Base-by-base conservation (phyloP, 2,329 filamentous ascomycete genomes). In the Diaporthe humulicola region DNA sequence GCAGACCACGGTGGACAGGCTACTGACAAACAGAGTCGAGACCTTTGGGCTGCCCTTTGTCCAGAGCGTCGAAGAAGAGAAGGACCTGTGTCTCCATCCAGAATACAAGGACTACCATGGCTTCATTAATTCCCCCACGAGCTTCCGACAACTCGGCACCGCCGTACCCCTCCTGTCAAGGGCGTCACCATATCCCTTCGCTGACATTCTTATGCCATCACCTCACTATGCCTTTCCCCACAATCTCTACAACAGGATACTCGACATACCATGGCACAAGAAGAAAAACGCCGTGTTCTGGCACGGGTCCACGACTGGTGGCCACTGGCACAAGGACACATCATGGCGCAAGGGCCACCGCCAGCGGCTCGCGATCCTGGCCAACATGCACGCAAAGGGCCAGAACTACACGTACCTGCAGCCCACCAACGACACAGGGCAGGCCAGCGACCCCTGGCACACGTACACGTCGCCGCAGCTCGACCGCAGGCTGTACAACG, bases 91-190 rank as follows among this genome's bases (percentile, higher is more conserved):
- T 54, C 77, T 77, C 0, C 85, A 89, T 58, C 82, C 85, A 0
- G 84, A 88, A 33, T 87, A 88, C 75, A 77, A 77, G 6, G 52
- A 77, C 15, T 79, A 83, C 73, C 86, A 90, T 74, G 88, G 87
- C 7, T 79, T 90, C 10, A 80, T 88, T 40, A 81, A 83, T 7
- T 83, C 82, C 8, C 88, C 88, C 0, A 79, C 83, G 2, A 85
- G 86, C 0, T 84, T 88, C n/a, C 79, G 77, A 10, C 58, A 57
- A 7, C 36, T 73, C 7, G 33, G 58, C 33, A 73, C 48, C 12
- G 60, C 48, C 12, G 60, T 69, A 9, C 71, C 71, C 7, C 52
- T 73, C 15, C 25, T 73, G 9, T 73, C 71, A n/a, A 61, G 61
- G n/a, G 67, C 73, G 1, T 69, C 74, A 3, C 73, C 74, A 17